Evolutionary conservation across 768 basidiomycete species (phyloP).

Genomic region (Rhodocollybia butyracea): DNA sequence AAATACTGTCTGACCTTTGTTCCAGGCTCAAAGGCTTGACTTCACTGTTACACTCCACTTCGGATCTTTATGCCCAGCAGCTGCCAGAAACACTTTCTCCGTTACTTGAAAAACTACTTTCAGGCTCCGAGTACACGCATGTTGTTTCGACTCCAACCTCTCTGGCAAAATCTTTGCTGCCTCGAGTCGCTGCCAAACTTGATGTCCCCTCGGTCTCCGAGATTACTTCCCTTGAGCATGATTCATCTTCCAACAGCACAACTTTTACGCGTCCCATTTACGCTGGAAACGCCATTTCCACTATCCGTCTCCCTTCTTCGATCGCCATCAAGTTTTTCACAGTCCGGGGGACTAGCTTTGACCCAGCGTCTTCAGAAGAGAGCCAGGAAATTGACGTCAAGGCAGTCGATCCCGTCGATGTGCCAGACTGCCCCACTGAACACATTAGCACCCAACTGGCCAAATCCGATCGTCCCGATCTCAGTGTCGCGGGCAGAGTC

Average conservation of each 20-base stretch:
- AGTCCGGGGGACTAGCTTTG: constrained; percentile 88
- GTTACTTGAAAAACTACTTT: constrained; percentile 72
- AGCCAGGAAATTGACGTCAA: constrained; percentile 55
- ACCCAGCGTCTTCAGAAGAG: constrained; percentile 55
- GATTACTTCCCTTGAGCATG: constrained; percentile 78
- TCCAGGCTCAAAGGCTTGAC: constrained; percentile 66
- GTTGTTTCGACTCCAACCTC: constrained; percentile 91
- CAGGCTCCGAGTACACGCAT: constrained; percentile 75
- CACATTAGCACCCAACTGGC: constrained; percentile 77
- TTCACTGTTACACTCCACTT: constrained; percentile 65
- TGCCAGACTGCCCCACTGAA: constrained; percentile 51
- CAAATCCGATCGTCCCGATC: constrained; percentile 89
- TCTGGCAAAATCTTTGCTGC: constrained; percentile 87
- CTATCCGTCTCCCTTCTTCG: constrained; percentile 75
- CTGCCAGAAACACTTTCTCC: constrained; percentile 82
- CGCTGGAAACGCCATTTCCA: constrained; percentile 95
- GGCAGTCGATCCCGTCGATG: constrained; percentile 60
- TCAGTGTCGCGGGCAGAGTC: constrained; percentile 82
- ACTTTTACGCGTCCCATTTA: constrained; percentile 95
- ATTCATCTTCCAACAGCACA: constrained; percentile 64
- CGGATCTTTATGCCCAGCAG: constrained; percentile 63
- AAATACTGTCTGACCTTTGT: constrained; percentile 9
- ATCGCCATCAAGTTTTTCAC: constrained; percentile 92
- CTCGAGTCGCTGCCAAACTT: constrained; percentile 87
- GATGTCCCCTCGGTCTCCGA: constrained; percentile 91